Percentiles rank a stretch among this genome's conserved stretches.
These are phyloP conservation scores for Xylariaceae sp. DNA, from an alignment of 2,329 filamentous ascomycete genomes.

Conservation along the genomic window DNA sequence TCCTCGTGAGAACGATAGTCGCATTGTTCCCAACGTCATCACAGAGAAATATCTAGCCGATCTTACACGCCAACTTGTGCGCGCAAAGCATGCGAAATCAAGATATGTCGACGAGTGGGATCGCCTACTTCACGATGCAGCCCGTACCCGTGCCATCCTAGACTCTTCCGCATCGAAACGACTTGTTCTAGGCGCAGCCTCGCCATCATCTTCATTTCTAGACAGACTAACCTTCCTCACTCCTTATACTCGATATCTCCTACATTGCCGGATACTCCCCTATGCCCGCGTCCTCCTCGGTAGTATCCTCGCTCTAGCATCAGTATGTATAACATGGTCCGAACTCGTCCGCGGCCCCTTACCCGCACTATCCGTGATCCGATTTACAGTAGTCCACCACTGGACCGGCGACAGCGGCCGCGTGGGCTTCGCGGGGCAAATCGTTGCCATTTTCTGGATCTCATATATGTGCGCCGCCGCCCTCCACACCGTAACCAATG, in stretches of 20 bases:
- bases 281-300: conserved; percentile 63
- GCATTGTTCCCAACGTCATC: conserved; percentile 72
- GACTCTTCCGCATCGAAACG: conserved; percentile 79
- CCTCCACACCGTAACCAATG: conserved; percentile 81
- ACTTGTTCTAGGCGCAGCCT: conserved; percentile 68
- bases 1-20: conserved; percentile 42
- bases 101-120: conserved; percentile 88
- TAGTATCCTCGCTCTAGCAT: conserved; percentile 69
- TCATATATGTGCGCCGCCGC: conserved; percentile 94
- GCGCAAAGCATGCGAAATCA: conserved; percentile 78
- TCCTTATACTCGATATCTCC: conserved; percentile 76
- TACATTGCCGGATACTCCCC: conserved; percentile 73
- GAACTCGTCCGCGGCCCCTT: conserved; percentile 84
- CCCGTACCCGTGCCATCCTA: conserved; percentile 74
- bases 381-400: conserved; percentile 69
- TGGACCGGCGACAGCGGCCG: conserved; percentile 68
- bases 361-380: conserved; percentile 69
- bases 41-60: conserved; percentile 93
- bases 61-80: conserved; percentile 75
- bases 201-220: conserved; percentile 53
- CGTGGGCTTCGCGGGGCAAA: conserved; percentile 82
- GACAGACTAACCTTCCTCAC: conserved; percentile 63
- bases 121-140: conserved; percentile 69
- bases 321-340: conserved; percentile 85
- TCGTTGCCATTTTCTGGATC: conserved; percentile 83